Percentiles rank a stretch among this genome's conserved stretches.
Conservation (phyloP, 2,329 filamentous ascomycete genomes). For the Hypomyces perniciosus region DNA sequence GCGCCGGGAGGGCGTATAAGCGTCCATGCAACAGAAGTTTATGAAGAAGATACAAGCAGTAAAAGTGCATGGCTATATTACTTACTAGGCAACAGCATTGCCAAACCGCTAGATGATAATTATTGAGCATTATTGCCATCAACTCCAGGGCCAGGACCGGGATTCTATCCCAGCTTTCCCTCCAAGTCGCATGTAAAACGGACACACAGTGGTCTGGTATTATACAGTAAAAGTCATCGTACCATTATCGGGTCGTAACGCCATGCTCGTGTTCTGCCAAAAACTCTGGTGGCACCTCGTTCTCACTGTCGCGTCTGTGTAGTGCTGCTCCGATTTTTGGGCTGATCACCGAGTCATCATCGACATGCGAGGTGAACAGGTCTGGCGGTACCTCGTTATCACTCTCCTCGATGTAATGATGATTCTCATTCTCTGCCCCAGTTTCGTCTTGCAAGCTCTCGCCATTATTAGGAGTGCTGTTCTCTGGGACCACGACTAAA, state of each 20-base stretch:
- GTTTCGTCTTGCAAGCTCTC: constrained; percentile 9
- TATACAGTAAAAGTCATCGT: background rate
- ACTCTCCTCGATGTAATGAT: constrained; percentile 13
- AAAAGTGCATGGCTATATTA: too few relatives aligned
- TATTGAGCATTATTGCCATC: too few relatives aligned
- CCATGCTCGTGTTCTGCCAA: constrained; percentile 36
- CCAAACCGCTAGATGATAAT: too few relatives aligned
- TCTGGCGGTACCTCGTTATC: constrained; percentile 19
- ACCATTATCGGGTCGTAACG: background rate
- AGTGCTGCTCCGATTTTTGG: constrained; percentile 14
- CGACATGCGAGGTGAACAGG: constrained; percentile 27
- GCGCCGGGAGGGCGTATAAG: too few relatives aligned
- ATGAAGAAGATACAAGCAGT: too few relatives aligned
- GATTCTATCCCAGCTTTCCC: too few relatives aligned
- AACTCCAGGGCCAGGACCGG: too few relatives aligned
- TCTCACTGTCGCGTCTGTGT: constrained; percentile 34
- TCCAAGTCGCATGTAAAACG: too few relatives aligned
- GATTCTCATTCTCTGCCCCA: background rate
- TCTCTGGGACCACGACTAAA: constrained; percentile 9
- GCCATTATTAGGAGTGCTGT: constrained; percentile 1
- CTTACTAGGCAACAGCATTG: too few relatives aligned
- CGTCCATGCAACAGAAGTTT: too few relatives aligned
- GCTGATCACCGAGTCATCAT: constrained; percentile 19
- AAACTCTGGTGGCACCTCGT: constrained; percentile 48
- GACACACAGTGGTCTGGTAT: too few relatives aligned